Percentiles rank a stretch among this genome's conserved stretches.
Conservation (phyloP, 2,329 filamentous ascomycete species). For the Chaetomium strumarium region DNA sequence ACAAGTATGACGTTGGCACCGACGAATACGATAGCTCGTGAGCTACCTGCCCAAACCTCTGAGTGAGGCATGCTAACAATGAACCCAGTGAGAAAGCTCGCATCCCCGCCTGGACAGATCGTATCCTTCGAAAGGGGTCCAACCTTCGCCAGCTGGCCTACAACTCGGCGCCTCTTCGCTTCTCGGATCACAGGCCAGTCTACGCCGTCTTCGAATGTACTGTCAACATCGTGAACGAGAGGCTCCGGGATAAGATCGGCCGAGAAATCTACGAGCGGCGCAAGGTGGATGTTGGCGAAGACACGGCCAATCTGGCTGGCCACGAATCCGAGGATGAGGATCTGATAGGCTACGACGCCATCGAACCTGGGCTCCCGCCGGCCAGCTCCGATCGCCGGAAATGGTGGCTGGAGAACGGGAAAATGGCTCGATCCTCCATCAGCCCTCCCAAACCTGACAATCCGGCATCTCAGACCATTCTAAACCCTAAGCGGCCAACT, state of each 20-base stretch:
- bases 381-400: constrained; percentile 63
- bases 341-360: constrained; percentile 71
- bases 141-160: constrained; percentile 81
- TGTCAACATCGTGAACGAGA: constrained; percentile 75
- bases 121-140: constrained; percentile 78
- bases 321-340: constrained; percentile 71
- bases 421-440: constrained; percentile 68
- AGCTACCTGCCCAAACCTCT: constrained; percentile 29
- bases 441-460: constrained; percentile 52
- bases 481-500: constrained; percentile 67
- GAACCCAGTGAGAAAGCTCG: constrained; percentile 73
- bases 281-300: constrained; percentile 58
- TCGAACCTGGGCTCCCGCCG: constrained; percentile 69
- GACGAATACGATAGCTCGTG: constrained; percentile 89
- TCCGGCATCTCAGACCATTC: constrained; percentile 47
- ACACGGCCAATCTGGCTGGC: constrained; percentile 49
- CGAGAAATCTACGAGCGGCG: constrained; percentile 68
- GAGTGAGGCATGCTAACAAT: constrained; percentile 27
- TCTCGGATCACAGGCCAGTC: constrained; percentile 95
- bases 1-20: constrained; percentile 87
- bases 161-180: constrained; percentile 71
- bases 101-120: constrained; percentile 96
- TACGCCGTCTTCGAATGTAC: constrained; percentile 83
- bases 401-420: constrained; percentile 65
- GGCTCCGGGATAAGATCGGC: constrained; percentile 64